Conservation (phyloP, 2,329 filamentous ascomycete genomes). For the Periconia sp. region DNA sequence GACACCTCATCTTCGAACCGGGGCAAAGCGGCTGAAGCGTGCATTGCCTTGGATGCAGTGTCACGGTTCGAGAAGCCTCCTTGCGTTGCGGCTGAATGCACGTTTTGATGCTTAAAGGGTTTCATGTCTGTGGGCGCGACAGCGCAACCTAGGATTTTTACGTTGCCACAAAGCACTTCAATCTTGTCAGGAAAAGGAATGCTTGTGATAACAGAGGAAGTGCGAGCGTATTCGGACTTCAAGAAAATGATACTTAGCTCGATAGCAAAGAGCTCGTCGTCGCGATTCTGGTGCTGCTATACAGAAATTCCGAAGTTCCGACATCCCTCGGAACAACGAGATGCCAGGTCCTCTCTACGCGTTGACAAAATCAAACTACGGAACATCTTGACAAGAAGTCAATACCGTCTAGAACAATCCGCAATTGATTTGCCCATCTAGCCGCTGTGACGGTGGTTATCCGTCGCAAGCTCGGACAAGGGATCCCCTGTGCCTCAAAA, state of each 20-base stretch:
- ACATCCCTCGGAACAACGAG: background rate
- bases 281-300: background rate
- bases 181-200: slow-evolving; percentile 5
- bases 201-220: background rate
- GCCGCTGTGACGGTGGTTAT: slow-evolving; percentile 21
- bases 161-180: slow-evolving; percentile 5
- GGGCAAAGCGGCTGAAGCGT: slow-evolving; percentile 17
- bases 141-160: slow-evolving; percentile 3
- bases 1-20: slow-evolving; percentile 1
- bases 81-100: slow-evolving; percentile 13
- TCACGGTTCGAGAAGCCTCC: slow-evolving; percentile 20
- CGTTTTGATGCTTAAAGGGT: slow-evolving; percentile 16
- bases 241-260: too few relatives aligned
- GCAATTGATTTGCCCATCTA: slow-evolving; percentile 7
- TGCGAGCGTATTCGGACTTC: too few relatives aligned
- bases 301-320: background rate
- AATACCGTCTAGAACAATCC: background rate
- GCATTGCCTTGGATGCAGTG: slow-evolving; percentile 15
- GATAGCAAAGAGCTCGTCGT: background rate
- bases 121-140: slow-evolving; percentile 17
- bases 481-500: slow-evolving; percentile 37
- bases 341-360: too few relatives aligned
- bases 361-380: background rate
- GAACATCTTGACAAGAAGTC: background rate
- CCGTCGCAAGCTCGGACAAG: slow-evolving; percentile 27